phyloP scores from a whole-genome alignment of 768 basidiomycete genomes.

The Leccinum barrowsii region DNA sequence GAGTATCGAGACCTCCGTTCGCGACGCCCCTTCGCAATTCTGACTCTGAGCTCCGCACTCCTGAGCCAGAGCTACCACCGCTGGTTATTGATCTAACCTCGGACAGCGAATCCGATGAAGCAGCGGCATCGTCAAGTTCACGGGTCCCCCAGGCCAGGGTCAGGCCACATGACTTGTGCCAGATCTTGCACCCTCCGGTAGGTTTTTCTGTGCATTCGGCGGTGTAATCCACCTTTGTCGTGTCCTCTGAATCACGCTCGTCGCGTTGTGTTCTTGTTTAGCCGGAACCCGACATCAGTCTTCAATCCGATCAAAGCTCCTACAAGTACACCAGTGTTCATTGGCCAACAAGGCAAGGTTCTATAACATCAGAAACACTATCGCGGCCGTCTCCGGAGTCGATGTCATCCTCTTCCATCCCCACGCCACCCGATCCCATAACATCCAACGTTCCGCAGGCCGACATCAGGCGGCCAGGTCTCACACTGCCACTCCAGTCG shows the following conservation, averaged over 20 bases:
- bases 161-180: not conserved
- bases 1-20: constrained; percentile 15
- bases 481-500: constrained; percentile 1
- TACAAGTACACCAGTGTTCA: not conserved
- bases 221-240: not conserved
- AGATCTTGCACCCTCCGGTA: constrained; percentile 4
- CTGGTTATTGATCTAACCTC: constrained; percentile 22
- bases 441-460: not conserved
- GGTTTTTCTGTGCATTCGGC: not conserved
- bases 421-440: not conserved
- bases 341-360: constrained; percentile 3
- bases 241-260: not conserved
- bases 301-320: constrained; percentile 1
- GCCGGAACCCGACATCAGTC: not conserved
- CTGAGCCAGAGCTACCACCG: constrained; percentile 1
- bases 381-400: not conserved
- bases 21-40: constrained; percentile 15
- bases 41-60: constrained; percentile 3
- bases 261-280: constrained; percentile 5
- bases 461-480: constrained; percentile 3
- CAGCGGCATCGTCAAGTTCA: not conserved
- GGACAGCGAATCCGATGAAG: constrained; percentile 6
- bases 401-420: not conserved
- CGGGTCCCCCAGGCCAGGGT: not conserved
- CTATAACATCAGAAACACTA: not conserved